A percentile compares a stretch with the other conserved stretches of the same genome.
These are phyloP conservation scores for Hebeloma cylindrosporum DNA, from an alignment of 768 basidiomycete species.

Conservation along the genomic window DNA sequence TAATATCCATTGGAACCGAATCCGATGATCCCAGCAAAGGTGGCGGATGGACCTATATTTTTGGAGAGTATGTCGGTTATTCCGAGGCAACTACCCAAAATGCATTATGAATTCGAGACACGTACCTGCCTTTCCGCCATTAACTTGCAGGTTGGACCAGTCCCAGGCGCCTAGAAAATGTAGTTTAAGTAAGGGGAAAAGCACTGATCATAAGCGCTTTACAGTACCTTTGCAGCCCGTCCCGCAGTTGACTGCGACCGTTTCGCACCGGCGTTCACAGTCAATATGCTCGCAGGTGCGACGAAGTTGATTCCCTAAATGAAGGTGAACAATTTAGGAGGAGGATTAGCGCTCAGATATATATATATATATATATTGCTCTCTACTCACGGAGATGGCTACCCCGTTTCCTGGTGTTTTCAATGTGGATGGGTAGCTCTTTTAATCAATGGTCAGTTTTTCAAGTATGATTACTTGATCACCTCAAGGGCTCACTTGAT, in stretches of 20 bases:
- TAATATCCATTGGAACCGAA: no score
- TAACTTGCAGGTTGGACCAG: conserved; percentile 23
- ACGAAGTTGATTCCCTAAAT: conserved; percentile 52
- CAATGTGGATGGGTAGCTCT: conserved; percentile 57
- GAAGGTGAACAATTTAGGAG: not conserved
- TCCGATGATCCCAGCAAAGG: no score
- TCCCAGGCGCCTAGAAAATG: conserved; percentile 24
- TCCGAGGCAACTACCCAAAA: no score
- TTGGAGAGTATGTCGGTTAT: no score
- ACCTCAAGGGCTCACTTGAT: conserved; percentile 39
- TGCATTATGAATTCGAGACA: not conserved
- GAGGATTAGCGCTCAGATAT: not conserved
- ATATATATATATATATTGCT: not conserved
- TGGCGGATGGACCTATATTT: no score
- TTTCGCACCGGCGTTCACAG: conserved; percentile 43
- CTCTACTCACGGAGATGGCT: conserved; percentile 48
- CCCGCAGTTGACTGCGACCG: conserved; percentile 59
- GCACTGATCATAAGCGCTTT: not conserved
- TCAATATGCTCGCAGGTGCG: conserved; percentile 38
- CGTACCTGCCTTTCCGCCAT: conserved; percentile 24
- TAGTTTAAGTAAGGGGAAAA: not conserved
- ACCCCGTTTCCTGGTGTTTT: conserved; percentile 59
- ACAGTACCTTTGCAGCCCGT: conserved; percentile 45
- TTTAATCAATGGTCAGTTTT: conserved; percentile 1
- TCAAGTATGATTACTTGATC: not conserved